Evolutionary conservation across 768 basidiomycete genomes (phyloP).

Genomic region (Suillus americanus): DNA sequence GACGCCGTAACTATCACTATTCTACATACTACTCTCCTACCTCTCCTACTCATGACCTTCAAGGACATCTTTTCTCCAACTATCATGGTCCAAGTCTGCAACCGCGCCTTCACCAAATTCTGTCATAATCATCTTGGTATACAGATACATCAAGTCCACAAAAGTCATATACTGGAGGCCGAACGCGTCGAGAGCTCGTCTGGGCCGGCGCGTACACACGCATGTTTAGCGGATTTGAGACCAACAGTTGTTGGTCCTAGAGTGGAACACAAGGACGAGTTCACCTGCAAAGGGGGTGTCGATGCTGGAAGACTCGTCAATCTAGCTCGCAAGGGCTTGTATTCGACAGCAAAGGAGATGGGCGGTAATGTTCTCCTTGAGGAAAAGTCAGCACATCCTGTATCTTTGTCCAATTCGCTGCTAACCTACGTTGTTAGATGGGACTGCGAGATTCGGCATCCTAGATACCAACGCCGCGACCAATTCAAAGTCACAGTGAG

Average conservation of each 20-base stretch:
- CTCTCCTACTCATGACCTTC: not conserved
- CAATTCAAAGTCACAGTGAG: constrained; percentile 36
- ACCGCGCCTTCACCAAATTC: constrained; percentile 23
- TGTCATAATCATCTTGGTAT: constrained; percentile 20
- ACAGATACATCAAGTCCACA: constrained; percentile 20
- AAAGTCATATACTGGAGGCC: constrained; percentile 19
- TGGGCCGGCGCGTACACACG: constrained; percentile 32
- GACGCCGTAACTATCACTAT: not conserved
- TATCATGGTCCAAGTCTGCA: constrained; percentile 27
- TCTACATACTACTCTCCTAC: not conserved
- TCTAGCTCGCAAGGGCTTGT: constrained; percentile 33
- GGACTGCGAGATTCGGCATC: constrained; percentile 35
- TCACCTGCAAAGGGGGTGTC: constrained; percentile 36
- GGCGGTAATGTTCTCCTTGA: constrained; percentile 39
- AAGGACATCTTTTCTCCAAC: constrained; percentile 15
- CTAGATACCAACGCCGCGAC: constrained; percentile 27
- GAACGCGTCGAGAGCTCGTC: constrained; percentile 33
- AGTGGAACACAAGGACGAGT: constrained; percentile 34
- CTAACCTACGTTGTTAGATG: constrained; percentile 27
- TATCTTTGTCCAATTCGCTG: constrained; percentile 16
- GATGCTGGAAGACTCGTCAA: constrained; percentile 34
- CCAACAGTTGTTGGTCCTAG: constrained; percentile 32
- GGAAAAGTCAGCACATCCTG: constrained; percentile 31
- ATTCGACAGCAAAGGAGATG: constrained; percentile 31
- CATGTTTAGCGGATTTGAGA: constrained; percentile 19